Evolutionary conservation across 1,139 yeast species (phyloP), one percentile per base, ranked within the genome.

Genomic region (Yamadazyma friedrichii): DNA sequence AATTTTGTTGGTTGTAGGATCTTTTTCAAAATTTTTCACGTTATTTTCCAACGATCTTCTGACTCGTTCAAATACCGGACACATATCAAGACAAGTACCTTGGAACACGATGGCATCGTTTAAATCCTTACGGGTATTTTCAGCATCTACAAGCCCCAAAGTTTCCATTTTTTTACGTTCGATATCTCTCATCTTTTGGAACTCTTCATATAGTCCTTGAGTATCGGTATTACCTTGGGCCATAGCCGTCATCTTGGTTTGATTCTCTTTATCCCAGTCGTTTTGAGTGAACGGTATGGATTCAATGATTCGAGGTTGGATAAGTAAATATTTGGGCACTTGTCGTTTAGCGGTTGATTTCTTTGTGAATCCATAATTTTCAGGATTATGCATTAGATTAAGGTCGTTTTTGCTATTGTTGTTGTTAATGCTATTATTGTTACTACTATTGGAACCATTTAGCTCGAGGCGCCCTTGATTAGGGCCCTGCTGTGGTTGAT

Each of bases 71-170:
- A 84, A 93, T 0, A 81, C 78, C 0, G 99, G 98, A 62, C 98
- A 93, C 98, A 91, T 93, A 48, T 88, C 96, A 34, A 70, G 61
- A 63, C 98, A 94, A 0, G 95, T 78, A 3, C 99, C 99, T 45
- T 79, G 80, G 56, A 94, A 94, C 1, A 76, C 62, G 39, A 91
- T 88, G 2, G 98, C 98, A 50, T 91, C 96, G 45, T 79, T 82
- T 26, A 94, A 70, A 44, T 84, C 82, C 58, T 91, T 89, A 35
- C 89, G 80, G 1, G 79, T 80, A 50, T 88, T 89, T 50, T 89
- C 96, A 32, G 84, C 86, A 61, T 94, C 98, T 2, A 94, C 97
- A 10, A 89, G 67, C 0, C 96, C 95, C 40, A 81, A 66, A 1
- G 67, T 62, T 55, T 91, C 97, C 96, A 93, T 91, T 45, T 80